Evolutionary conservation across 2,329 filamentous ascomycete genomes (phyloP), one percentile per base, ranked within the genome.

Genomic region (Microdochium bolleyi): DNA sequence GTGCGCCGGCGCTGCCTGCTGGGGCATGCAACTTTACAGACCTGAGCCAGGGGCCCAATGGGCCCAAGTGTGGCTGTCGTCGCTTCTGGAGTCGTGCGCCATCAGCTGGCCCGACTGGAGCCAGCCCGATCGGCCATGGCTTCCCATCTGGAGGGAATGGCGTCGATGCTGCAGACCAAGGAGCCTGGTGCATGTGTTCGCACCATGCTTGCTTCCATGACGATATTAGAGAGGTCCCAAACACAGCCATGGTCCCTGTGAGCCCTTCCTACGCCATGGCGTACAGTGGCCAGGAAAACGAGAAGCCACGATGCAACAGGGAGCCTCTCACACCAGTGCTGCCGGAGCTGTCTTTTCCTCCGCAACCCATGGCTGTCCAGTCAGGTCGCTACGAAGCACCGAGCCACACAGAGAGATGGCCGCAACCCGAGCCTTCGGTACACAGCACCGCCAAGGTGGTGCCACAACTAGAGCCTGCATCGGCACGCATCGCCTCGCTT

Each of bases 151-250:
- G 60, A 56, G 60, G 59, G 32, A 24, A 52, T 2, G 52, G 51
- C 54, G 55, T 52, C 49, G 56, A 56, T 53, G 37, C 52, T 32
- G 56, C 56, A 10, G 74, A 75, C 51, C 73, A 80, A 60, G 60
- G 70, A 25, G 69, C 70, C 55, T 81, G 74, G 72, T 84, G 80
- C 67, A 83, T 83, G 80, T 84, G 80, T 61, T 77, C 76, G 51
- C 80, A 84, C 58, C 80, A 84, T 64, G 80, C 80, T 51, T 84
- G 80, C 63, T 84, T 74, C 56, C 80, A 84, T 56, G 80, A 83
- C 62, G 73, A 82, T 58, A 66, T 61, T 25, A 66, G 65, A 53
- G 55, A 64, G 49, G 53, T 56, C 50, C 66, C 68, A 55, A 41
- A 57, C 57, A 49, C 61, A 50, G 51, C 57, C 22, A 37, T 62